Evolutionary conservation across 2,329 filamentous ascomycete genomes (phyloP).

Genomic region (Ascochyta pisi): DNA sequence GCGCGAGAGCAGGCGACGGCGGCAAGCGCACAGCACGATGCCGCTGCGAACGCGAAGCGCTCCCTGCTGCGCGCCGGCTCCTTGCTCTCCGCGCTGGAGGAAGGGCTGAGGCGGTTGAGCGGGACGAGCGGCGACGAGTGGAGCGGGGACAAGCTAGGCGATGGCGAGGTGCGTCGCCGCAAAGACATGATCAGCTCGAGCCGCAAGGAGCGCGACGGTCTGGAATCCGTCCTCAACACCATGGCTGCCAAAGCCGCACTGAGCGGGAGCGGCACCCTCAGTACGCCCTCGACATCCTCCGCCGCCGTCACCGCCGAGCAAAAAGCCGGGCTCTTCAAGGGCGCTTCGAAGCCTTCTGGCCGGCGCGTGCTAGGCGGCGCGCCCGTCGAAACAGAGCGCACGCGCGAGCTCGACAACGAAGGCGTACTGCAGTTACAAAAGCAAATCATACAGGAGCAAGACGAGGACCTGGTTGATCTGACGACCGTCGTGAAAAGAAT

Average conservation of each 20-base stretch:
- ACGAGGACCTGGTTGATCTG: conserved; percentile 73
- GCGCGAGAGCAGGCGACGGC: conserved; percentile 68
- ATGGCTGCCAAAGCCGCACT: conserved; percentile 60
- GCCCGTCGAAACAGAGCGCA: conserved; percentile 76
- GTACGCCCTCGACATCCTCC: conserved; percentile 39
- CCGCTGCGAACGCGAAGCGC: conserved; percentile 76
- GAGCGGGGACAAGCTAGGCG: conserved; percentile 63
- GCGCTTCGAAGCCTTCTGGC: conserved; percentile 42
- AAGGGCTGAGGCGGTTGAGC: conserved; percentile 62
- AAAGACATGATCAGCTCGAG: conserved; percentile 74
- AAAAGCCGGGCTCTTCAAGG: conserved; percentile 47
- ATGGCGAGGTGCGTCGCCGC: conserved; percentile 75
- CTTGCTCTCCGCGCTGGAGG: conserved; percentile 68
- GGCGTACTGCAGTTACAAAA: conserved; percentile 77
- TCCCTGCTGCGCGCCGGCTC: conserved; percentile 72
- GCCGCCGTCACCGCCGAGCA: conserved; percentile 45
- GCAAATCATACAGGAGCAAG: conserved; percentile 77
- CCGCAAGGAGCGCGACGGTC: conserved; percentile 74
- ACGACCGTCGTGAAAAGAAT: conserved; percentile 73
- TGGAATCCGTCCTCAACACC: conserved; percentile 75
- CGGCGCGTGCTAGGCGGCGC: conserved; percentile 76
- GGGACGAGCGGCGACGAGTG: conserved; percentile 48
- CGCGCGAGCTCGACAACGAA: conserved; percentile 76
- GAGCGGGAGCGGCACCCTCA: conserved; percentile 43
- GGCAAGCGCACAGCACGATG: conserved; percentile 69